Evolutionary conservation across 1,284 basidiomycete genomes (phyloP).

Genomic region (Porogramme epimiltina): DNA sequence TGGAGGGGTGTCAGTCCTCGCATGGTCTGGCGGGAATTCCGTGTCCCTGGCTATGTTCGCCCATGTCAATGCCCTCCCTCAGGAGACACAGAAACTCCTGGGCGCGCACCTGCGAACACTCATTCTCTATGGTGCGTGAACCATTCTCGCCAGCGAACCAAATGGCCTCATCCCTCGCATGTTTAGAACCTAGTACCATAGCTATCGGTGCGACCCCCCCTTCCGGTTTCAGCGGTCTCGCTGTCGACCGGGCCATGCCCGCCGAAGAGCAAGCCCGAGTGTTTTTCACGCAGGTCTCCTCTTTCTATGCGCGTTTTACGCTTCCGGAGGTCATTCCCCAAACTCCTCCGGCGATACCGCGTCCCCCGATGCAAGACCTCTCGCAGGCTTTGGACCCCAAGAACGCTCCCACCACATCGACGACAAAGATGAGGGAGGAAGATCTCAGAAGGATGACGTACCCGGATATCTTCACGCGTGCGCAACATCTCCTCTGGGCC

Average conservation of each 20-base stretch:
- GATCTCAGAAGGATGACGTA: constrained; percentile 13
- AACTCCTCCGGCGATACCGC: background rate
- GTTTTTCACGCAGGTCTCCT: constrained; percentile 15
- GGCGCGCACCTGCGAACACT: constrained; percentile 24
- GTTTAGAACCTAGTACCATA: constrained; percentile 5
- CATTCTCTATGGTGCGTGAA: constrained; percentile 28
- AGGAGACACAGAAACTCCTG: constrained; percentile 18
- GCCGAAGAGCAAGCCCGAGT: constrained; percentile 2
- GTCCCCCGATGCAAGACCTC: background rate
- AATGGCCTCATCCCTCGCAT: background rate
- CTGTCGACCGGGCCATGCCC: constrained; percentile 2
- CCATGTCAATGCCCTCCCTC: constrained; percentile 20
- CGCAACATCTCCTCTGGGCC: constrained; percentile 12
- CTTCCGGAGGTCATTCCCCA: constrained; percentile 1
- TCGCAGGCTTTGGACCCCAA: too few relatives aligned
- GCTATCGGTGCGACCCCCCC: constrained; percentile 3
- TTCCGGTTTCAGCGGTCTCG: background rate
- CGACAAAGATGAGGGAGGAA: constrained; percentile 12
- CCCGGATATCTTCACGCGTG: constrained; percentile 13
- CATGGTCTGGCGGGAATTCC: constrained; percentile 29
- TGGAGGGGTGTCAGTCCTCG: constrained; percentile 31
- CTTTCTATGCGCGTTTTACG: constrained; percentile 13
- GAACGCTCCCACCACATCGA: constrained; percentile 7
- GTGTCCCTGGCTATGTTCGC: constrained; percentile 25
- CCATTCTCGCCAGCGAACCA: background rate